A percentile compares a stretch with the other conserved stretches of the same genome.
Conservation (phyloP, 495 filamentous ascomycete genomes). For the Cairneyella variabilis region DNA sequence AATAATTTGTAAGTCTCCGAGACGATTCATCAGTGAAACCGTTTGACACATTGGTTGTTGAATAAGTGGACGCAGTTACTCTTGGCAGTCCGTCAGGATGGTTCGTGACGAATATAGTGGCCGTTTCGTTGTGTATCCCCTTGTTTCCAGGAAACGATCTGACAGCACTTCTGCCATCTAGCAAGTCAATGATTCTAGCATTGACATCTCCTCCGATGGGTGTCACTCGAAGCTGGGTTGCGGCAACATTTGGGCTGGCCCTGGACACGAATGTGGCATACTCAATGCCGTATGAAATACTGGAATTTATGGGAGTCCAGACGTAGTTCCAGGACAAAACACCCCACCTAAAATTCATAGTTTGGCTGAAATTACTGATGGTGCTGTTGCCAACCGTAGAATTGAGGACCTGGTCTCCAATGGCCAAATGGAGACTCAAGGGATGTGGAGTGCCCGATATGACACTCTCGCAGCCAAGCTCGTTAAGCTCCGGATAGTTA, state of each 20-base stretch:
- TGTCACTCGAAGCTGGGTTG: conserved; percentile 39
- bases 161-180: conserved; percentile 48
- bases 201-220: conserved; percentile 29
- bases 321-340: conserved; percentile 56
- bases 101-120: conserved; percentile 43
- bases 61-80: conserved; percentile 45
- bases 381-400: conserved; percentile 53
- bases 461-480: conserved; percentile 65
- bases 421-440: conserved; percentile 48
- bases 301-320: conserved; percentile 54
- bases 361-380: conserved; percentile 56
- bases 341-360: conserved; percentile 57
- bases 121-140: conserved; percentile 26
- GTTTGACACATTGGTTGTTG: conserved; percentile 33
- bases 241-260: conserved; percentile 33
- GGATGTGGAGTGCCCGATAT: conserved; percentile 63
- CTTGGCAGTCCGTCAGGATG: conserved; percentile 40
- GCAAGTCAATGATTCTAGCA: conserved; percentile 43
- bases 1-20: conserved; percentile 16
- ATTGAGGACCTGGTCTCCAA: conserved; percentile 51
- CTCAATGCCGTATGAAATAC: conserved; percentile 46
- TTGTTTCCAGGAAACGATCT: conserved; percentile 39
- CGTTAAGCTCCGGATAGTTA: conserved; percentile 64
- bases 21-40: conserved; percentile 25
- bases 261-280: conserved; percentile 46